Percentiles rank a stretch among this genome's conserved stretches.
Conservation (phyloP, 768 basidiomycete genomes). For the Mycena maculata region DNA sequence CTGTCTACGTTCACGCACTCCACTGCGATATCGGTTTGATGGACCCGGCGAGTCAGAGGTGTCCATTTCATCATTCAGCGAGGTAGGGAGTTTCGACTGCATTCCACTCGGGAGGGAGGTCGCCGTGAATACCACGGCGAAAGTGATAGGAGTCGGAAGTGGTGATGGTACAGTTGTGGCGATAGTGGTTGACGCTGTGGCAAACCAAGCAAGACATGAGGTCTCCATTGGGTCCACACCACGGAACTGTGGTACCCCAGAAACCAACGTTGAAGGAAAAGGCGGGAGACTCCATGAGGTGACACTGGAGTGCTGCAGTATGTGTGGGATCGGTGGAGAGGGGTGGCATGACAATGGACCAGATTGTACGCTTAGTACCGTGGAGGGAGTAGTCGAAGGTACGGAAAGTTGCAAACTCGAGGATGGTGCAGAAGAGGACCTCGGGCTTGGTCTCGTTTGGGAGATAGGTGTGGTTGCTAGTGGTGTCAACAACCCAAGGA, state of each 20-base stretch:
- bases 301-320: background rate
- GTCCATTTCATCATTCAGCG: too few relatives aligned
- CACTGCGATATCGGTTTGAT: background rate
- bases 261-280: background rate
- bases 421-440: background rate
- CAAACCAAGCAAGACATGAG: conserved; percentile 2
- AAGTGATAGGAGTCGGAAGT: background rate
- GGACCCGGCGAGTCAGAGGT: background rate
- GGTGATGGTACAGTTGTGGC: background rate
- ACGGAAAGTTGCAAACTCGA: too few relatives aligned
- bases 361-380: background rate
- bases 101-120: background rate
- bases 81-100: background rate
- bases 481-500: background rate
- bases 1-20: background rate
- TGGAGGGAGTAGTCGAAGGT: background rate
- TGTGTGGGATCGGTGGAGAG: conserved; percentile 1
- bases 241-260: background rate
- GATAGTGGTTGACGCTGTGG: background rate
- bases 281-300: conserved; percentile 7
- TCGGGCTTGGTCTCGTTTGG: background rate
- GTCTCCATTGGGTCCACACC: background rate
- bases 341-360: background rate
- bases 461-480: background rate
- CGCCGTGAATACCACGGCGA: background rate